phyloP scores from a whole-genome alignment of 192 early-diverging fungal species.

The Endogone sp. region DNA sequence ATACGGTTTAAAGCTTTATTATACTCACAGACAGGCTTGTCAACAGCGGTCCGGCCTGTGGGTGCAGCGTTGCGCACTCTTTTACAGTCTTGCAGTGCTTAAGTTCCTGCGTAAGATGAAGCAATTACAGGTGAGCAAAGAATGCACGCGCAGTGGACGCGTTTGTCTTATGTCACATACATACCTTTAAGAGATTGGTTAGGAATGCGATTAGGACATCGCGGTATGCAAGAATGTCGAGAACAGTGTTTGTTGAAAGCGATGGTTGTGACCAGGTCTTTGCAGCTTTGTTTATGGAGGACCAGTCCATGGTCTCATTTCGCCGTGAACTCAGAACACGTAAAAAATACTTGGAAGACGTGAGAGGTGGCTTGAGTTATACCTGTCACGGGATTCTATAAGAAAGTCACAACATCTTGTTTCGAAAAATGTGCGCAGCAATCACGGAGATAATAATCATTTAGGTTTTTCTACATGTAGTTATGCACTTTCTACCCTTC shows the following conservation, averaged over 20 bases:
- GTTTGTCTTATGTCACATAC: too few species aligned
- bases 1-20: too few species aligned
- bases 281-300: neutral
- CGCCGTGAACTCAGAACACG: too few species aligned
- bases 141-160: neutral
- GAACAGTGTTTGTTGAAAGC: neutral
- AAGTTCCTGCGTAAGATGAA: neutral
- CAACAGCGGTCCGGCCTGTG: neutral
- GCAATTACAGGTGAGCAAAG: neutral
- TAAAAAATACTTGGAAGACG: too few species aligned
- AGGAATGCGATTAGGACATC: neutral
- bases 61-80: neutral
- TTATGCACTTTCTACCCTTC: too few species aligned
- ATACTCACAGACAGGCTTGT: neutral
- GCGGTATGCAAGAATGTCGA: neutral
- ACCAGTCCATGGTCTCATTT: neutral
- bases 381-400: too few species aligned
- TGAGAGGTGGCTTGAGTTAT: too few species aligned
- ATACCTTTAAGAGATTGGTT: neutral
- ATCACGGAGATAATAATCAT: too few species aligned
- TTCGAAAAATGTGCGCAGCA: too few species aligned
- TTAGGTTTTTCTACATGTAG: too few species aligned
- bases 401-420: too few species aligned
- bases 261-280: neutral
- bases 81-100: neutral